A percentile compares a stretch with the other conserved stretches of the same genome.
Conservation (phyloP, 192 early-diverging fungal genomes). For the Phycomyces blakesleeanus region DNA sequence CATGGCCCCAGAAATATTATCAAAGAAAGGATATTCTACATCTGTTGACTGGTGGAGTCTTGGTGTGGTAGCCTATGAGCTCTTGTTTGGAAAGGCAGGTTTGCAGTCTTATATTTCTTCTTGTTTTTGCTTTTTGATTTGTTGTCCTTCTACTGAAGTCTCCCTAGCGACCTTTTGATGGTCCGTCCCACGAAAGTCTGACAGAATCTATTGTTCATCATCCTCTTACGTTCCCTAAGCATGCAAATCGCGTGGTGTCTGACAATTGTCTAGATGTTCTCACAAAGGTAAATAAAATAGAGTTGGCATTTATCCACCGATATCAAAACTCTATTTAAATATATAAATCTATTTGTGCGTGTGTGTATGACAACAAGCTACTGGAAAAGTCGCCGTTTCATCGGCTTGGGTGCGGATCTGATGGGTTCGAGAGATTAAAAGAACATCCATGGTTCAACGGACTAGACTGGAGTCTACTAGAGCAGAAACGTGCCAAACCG, state of each 20-base stretch:
- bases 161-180: slow-evolving; percentile 74
- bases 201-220: slow-evolving; percentile 65
- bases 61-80: slow-evolving; percentile 74
- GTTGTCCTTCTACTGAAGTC: neutral
- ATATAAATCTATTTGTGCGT: no score
- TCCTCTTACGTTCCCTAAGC: slow-evolving; percentile 60
- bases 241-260: slow-evolving; percentile 45
- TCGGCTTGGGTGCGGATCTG: slow-evolving; percentile 8
- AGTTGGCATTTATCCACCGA: no score
- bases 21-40: slow-evolving; percentile 47
- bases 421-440: slow-evolving; percentile 19
- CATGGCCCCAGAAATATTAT: slow-evolving; percentile 81
- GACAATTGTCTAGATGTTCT: slow-evolving; percentile 51
- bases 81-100: slow-evolving; percentile 73
- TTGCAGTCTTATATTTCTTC: slow-evolving; percentile 21
- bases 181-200: slow-evolving; percentile 71
- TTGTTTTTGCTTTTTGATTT: neutral
- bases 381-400: neutral
- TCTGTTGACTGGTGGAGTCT: slow-evolving; percentile 77
- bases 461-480: slow-evolving; percentile 22
- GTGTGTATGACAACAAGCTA: neutral
- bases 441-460: slow-evolving; percentile 30
- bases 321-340: slow-evolving; percentile 26
- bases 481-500: slow-evolving; percentile 14
- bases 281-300: slow-evolving; percentile 34